Base-by-base conservation (phyloP, 2,329 filamentous ascomycete genomes). In the Calonectria hawksworthii region DNA sequence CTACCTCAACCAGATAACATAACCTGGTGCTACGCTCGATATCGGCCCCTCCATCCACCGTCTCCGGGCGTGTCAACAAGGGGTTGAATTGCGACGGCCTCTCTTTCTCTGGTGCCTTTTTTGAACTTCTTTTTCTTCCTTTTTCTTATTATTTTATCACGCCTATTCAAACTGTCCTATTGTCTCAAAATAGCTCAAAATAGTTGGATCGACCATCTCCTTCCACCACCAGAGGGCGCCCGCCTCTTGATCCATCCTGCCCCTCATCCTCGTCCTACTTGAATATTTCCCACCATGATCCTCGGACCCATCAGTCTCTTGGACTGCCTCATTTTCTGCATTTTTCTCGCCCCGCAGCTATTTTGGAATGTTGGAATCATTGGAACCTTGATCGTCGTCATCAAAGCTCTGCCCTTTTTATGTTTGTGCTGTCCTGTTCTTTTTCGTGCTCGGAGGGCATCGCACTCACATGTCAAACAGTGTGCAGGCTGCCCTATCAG, bases 251-350 rank as follows among this genome's bases (percentile, higher is more conserved):
- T 7, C 41, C 54, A 59, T 75, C 52, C 71, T 70, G 56, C 52
- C 52, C 50, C 66, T 50, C 61, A 68, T 64, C 50, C 36, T 44
- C 36, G 41, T 26, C 38, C 71, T n/a, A 56, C 59, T 63, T 65
- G 69, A 76, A 61, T n/a, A 47, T 70, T 38, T 52, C 54, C 65
- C 72, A 86, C 74, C 76, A 96, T 96, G 94, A 93, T 95, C 74
- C 88, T 97, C 52, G 90, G 91, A 44, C 92, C 93, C 72, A 91
- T 97, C 56, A 95, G 93, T 9, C 93, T 94, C 84, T 83, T 95
- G 34, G 95, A 97, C 86, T 96, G 94, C 86, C 72, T 93, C 36
- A 91, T 93, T 73, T 97, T 96, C 81, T 89, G 94, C 64, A 67
- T 93, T 52, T 93, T 95, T 80, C 89, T 96, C 18, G 87, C 92